Percentiles rank a stretch among this genome's conserved stretches.
Conservation (phyloP, 148 eudicot genomes). For the Camellia lanceoleosa region DNA sequence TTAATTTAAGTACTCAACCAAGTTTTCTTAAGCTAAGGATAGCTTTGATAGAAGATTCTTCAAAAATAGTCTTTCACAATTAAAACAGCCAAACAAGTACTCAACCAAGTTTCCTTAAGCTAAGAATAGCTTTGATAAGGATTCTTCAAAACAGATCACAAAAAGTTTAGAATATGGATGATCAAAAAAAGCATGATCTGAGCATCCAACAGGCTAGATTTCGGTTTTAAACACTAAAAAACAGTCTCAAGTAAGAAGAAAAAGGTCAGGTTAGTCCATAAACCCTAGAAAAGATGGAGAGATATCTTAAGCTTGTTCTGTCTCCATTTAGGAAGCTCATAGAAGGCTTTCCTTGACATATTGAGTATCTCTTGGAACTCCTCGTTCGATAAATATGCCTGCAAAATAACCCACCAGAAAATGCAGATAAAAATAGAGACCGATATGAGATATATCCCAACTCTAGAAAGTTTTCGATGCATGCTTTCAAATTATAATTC, state of each 20-base stretch:
- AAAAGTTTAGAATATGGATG: not conserved
- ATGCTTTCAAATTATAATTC: not conserved
- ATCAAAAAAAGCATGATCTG: not conserved
- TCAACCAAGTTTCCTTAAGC: not conserved
- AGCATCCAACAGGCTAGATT: not conserved
- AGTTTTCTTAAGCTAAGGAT: no score
- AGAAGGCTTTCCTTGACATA: constrained; percentile 34
- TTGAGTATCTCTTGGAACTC: constrained; percentile 39
- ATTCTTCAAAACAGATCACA: not conserved
- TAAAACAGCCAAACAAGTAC: not conserved
- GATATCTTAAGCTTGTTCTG: constrained; percentile 38
- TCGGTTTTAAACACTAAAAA: not conserved
- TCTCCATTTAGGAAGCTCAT: constrained; percentile 42
- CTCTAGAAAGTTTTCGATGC: not conserved
- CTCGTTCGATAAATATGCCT: constrained; percentile 38
- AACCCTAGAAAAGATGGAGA: constrained; percentile 30
- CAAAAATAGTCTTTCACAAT: not conserved
- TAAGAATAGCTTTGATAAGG: not conserved
- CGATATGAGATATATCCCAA: not conserved
- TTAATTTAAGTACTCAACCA: no score
- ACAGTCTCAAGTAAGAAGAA: not conserved
- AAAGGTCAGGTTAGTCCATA: not conserved
- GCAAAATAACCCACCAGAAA: not conserved
- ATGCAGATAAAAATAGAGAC: not conserved
- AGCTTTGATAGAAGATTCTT: no score